These are phyloP conservation scores for Tuber borchii DNA, from an alignment of 495 filamentous ascomycete species.

Conservation along the genomic window DNA sequence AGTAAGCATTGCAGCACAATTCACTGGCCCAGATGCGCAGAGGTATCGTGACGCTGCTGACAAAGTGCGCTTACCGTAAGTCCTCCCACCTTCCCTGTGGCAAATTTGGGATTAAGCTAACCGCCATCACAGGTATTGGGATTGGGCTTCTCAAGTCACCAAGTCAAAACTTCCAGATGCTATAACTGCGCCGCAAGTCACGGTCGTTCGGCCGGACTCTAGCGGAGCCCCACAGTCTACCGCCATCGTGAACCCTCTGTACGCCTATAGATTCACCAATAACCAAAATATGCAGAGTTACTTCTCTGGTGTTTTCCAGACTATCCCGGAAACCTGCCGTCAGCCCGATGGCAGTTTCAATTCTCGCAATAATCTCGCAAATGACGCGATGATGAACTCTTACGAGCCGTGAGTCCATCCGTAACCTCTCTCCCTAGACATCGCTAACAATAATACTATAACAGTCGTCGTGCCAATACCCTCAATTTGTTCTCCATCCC, in stretches of 20 bases:
- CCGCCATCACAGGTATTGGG: slow-evolving; percentile 30
- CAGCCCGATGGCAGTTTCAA: slow-evolving; percentile 25
- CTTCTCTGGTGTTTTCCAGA: slow-evolving; percentile 14
- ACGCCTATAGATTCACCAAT: slow-evolving; percentile 53
- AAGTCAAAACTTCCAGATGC: slow-evolving; percentile 21
- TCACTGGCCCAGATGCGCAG: slow-evolving; percentile 27
- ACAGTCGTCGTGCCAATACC: slow-evolving; percentile 32
- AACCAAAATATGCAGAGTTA: slow-evolving; percentile 21
- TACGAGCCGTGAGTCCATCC: slow-evolving; percentile 26
- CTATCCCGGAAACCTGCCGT: slow-evolving; percentile 19
- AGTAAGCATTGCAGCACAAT: slow-evolving; percentile 17
- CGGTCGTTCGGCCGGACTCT: slow-evolving; percentile 14
- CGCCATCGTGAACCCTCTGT: slow-evolving; percentile 58
- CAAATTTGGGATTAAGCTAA: slow-evolving; percentile 11
- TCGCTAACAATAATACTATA: slow-evolving; percentile 7
- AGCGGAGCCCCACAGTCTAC: slow-evolving; percentile 19
- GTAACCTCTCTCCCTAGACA: neutral
- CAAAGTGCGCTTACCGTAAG: slow-evolving; percentile 37
- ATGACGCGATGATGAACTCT: slow-evolving; percentile 23
- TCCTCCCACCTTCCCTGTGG: neutral
- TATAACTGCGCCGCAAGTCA: slow-evolving; percentile 7
- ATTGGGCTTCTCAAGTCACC: slow-evolving; percentile 27
- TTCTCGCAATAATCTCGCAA: slow-evolving; percentile 26
- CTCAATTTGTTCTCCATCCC: slow-evolving; percentile 36
- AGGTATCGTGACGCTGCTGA: slow-evolving; percentile 35